phyloP scores from a whole-genome alignment of 2,329 filamentous ascomycete genomes.

The Exophiala lecanii-corni region DNA sequence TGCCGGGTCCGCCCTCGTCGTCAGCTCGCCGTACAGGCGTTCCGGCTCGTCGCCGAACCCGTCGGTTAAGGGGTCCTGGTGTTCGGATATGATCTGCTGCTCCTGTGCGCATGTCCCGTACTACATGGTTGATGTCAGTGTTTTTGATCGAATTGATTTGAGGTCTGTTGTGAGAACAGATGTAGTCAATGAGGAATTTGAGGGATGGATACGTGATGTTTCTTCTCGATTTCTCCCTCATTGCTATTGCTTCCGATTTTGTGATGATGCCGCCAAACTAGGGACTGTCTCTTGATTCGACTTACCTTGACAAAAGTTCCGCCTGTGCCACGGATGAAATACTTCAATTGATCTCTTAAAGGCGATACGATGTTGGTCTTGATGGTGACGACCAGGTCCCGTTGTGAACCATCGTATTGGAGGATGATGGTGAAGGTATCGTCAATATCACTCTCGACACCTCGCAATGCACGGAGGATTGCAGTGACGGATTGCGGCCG shows the following conservation, averaged over 20 bases:
- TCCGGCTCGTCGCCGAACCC: constrained; percentile 61
- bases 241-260: too few relatives aligned
- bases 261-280: too few relatives aligned
- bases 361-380: constrained; percentile 65
- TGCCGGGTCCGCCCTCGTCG: constrained; percentile 3
- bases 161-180: too few relatives aligned
- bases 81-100: constrained; percentile 63
- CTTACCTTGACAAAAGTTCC: constrained; percentile 64
- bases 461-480: constrained; percentile 60
- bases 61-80: constrained; percentile 55
- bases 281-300: neutral
- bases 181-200: neutral
- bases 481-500: constrained; percentile 62
- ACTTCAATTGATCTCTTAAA: constrained; percentile 65
- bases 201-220: neutral
- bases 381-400: constrained; percentile 57
- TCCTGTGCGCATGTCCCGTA: constrained; percentile 54
- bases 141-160: too few relatives aligned
- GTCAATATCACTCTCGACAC: constrained; percentile 48
- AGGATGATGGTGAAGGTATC: constrained; percentile 59
- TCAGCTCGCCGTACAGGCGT: constrained; percentile 55
- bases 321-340: constrained; percentile 69
- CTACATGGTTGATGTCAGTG: constrained; percentile 1
- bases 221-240: too few relatives aligned
- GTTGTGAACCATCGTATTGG: constrained; percentile 54